Evolutionary conservation across 2,329 filamentous ascomycete species (phyloP).

Genomic region (Clonostachys rosea): DNA sequence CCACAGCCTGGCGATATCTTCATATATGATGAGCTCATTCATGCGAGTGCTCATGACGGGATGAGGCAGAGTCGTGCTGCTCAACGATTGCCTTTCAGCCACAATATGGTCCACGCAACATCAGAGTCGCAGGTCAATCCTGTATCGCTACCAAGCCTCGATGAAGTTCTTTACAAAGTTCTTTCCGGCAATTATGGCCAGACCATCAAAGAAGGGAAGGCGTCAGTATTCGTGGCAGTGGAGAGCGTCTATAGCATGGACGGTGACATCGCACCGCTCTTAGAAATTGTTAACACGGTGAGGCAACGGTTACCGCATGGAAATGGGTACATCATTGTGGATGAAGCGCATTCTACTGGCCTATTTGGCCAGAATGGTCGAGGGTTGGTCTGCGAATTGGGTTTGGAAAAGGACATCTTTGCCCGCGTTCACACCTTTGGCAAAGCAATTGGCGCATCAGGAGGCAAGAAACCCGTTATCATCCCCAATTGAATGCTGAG

Average conservation of each 20-base stretch:
- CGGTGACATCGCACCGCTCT: slow-evolving; percentile 65
- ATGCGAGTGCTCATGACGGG: slow-evolving; percentile 75
- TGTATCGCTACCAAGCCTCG: slow-evolving; percentile 10
- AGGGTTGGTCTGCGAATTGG: slow-evolving; percentile 53
- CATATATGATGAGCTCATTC: slow-evolving; percentile 70
- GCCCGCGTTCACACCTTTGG: slow-evolving; percentile 62
- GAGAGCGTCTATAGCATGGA: slow-evolving; percentile 82
- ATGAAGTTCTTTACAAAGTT: slow-evolving; percentile 19
- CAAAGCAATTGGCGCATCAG: slow-evolving; percentile 37
- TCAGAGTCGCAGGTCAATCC: not conserved
- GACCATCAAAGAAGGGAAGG: slow-evolving; percentile 23
- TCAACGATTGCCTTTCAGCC: slow-evolving; percentile 43
- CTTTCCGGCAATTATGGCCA: slow-evolving; percentile 22
- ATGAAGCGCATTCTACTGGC: slow-evolving; percentile 65
- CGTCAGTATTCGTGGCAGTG: slow-evolving; percentile 62
- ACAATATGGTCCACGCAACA: slow-evolving; percentile 41
- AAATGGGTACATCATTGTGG: slow-evolving; percentile 61
- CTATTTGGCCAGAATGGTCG: slow-evolving; percentile 50
- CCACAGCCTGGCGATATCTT: slow-evolving; percentile 58
- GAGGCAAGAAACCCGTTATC: not conserved
- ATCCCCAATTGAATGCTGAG: not conserved
- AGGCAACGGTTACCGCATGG: slow-evolving; percentile 47
- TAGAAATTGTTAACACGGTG: slow-evolving; percentile 52
- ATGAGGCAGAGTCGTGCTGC: slow-evolving; percentile 61
- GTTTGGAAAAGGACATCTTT: slow-evolving; percentile 50